phyloP scores from a whole-genome alignment of 257 asterid species.

The Leonotis leonurus region DNA sequence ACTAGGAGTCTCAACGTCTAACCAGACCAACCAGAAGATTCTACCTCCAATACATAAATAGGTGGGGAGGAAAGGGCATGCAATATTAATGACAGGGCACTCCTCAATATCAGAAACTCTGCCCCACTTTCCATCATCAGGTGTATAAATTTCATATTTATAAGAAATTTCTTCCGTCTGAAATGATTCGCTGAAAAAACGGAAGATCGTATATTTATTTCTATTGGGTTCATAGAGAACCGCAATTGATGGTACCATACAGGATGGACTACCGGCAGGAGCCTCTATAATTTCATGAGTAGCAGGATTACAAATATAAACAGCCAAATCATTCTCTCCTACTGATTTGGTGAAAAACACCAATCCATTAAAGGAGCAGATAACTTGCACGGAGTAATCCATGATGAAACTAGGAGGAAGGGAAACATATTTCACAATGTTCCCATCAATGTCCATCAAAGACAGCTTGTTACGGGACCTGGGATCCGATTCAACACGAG shows the following conservation, averaged over 20 bases:
- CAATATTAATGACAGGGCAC: not conserved
- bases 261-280: slow-evolving; percentile 1
- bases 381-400: not conserved
- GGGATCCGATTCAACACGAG: not conserved
- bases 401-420: not conserved
- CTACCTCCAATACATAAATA: slow-evolving; percentile 11
- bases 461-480: not conserved
- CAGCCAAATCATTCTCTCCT: not conserved
- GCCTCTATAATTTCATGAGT: not conserved
- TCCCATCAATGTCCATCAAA: not conserved
- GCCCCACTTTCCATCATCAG: not conserved
- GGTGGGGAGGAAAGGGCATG: not conserved
- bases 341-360: not conserved
- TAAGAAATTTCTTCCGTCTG: not conserved
- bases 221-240: not conserved
- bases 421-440: not conserved
- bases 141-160: not conserved
- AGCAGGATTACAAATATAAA: slow-evolving; percentile 9
- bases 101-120: not conserved
- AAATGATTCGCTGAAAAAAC: not conserved
- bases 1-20: not conserved
- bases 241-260: not conserved
- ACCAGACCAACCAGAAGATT: slow-evolving; percentile 16
- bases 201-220: slow-evolving; percentile 1
- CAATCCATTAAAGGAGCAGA: slow-evolving; percentile 15